Conservation (phyloP, 805 yeast species). For the Candida xiaguanensis region DNA sequence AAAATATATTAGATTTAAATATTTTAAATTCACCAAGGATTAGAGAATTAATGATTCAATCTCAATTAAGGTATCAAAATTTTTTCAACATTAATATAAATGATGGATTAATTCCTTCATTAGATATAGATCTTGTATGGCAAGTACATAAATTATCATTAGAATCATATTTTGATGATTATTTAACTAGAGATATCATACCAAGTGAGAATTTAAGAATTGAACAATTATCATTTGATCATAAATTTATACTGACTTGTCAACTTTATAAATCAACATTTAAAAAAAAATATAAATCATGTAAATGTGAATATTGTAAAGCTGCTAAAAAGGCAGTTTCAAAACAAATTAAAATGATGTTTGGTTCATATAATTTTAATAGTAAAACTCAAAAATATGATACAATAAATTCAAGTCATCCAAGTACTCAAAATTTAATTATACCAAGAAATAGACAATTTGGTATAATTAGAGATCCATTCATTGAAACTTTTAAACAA, state of each 20-base stretch:
- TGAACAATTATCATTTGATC: neutral
- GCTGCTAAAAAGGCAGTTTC: constrained; percentile 1
- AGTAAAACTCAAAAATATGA: neutral
- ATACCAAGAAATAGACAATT: neutral
- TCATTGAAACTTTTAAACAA: neutral
- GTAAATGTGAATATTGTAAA: constrained; percentile 1
- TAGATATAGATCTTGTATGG: neutral
- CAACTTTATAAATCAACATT: neutral
- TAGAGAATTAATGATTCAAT: neutral
- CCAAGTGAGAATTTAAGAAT: neutral
- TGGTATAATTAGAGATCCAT: neutral
- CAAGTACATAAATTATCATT: constrained; percentile 1
- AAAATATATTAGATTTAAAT: neutral
- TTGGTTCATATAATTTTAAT: constrained; percentile 1
- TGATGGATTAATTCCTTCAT: constrained; percentile 2
- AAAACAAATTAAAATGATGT: neutral
- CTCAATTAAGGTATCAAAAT: neutral
- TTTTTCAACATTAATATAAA: neutral
- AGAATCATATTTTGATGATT: neutral
- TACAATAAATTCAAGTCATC: neutral
- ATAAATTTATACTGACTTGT: neutral
- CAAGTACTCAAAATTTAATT: neutral
- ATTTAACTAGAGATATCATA: neutral
- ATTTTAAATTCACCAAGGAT: neutral
- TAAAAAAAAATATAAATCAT: neutral